These are phyloP conservation scores for Aspergillus aculeatus DNA, from an alignment of 2,329 filamentous ascomycete species.

Conservation along the genomic window DNA sequence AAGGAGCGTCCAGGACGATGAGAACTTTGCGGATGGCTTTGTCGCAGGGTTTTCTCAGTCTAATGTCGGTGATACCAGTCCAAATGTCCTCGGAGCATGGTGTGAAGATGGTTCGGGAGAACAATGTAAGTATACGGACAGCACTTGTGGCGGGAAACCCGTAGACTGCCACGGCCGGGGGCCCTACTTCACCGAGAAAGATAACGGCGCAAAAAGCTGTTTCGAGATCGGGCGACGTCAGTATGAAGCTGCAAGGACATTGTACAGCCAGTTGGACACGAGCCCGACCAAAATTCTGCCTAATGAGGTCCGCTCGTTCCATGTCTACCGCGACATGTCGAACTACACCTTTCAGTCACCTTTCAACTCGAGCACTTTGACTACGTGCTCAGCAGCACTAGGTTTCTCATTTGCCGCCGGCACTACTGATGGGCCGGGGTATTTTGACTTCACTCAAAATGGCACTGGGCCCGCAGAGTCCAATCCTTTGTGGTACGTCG, in stretches of 20 bases:
- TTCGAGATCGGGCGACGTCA: constrained; percentile 51
- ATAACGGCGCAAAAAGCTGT: constrained; percentile 50
- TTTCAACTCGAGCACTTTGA: constrained; percentile 60
- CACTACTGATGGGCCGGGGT: constrained; percentile 86
- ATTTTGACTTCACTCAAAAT: constrained; percentile 91
- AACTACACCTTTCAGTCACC: constrained; percentile 70
- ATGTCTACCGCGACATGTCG: constrained; percentile 81
- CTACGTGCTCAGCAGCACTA: constrained; percentile 81
- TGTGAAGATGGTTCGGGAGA: constrained; percentile 79
- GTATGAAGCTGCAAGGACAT: constrained; percentile 43
- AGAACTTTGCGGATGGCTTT: constrained; percentile 63
- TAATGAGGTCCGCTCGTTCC: constrained; percentile 75
- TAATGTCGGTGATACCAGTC: constrained; percentile 86
- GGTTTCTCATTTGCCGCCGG: constrained; percentile 93
- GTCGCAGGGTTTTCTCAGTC: constrained; percentile 91
- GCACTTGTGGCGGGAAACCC: constrained; percentile 64
- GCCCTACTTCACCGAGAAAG: constrained; percentile 45
- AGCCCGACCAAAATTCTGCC: constrained; percentile 45
- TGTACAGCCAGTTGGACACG: constrained; percentile 58
- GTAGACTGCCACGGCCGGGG: constrained; percentile 48
- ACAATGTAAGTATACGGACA: constrained; percentile 61
- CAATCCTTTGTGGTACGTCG: constrained; percentile 77
- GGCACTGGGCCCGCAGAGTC: constrained; percentile 67
- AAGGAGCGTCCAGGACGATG: constrained; percentile 58
- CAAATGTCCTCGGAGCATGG: constrained; percentile 82